phyloP scores from a whole-genome alignment of 345 rosid genomes.

The Citrus reticulata region DNA sequence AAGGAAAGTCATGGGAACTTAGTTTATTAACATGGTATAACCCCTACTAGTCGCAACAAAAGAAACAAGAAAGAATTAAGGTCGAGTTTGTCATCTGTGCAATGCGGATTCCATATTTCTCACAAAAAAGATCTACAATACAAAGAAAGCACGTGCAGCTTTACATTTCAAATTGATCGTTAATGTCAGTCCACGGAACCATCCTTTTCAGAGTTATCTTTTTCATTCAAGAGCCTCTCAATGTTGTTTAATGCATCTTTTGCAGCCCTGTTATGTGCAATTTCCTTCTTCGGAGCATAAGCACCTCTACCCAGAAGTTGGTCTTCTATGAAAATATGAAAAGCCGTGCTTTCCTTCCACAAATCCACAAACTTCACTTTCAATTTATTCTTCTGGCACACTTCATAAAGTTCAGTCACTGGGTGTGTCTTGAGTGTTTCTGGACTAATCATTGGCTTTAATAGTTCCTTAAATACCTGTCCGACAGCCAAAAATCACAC shows the following conservation, averaged over 20 bases:
- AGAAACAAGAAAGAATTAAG: too few relatives aligned
- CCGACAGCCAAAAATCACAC: neutral
- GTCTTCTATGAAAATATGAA: constrained; percentile 37
- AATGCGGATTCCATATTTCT: neutral
- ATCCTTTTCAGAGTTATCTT: neutral
- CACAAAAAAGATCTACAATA: neutral
- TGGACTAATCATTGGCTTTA: constrained; percentile 50
- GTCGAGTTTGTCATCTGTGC: too few relatives aligned
- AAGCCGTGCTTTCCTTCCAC: constrained; percentile 33
- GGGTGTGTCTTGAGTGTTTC: constrained; percentile 43
- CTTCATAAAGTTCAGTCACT: constrained; percentile 41
- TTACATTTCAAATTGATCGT: neutral
- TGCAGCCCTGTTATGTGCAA: constrained; percentile 58
- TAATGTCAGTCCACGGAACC: neutral
- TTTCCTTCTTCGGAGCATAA: constrained; percentile 41
- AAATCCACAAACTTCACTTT: constrained; percentile 40
- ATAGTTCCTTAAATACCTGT: constrained; percentile 45
- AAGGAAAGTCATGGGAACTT: too few relatives aligned
- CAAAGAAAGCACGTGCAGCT: neutral
- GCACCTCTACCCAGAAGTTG: constrained; percentile 37
- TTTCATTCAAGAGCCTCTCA: neutral
- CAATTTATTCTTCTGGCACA: constrained; percentile 54
- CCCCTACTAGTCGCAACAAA: too few relatives aligned
- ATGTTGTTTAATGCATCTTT: constrained; percentile 53
- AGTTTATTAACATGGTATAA: too few relatives aligned